phyloP scores from a whole-genome alignment of 1,284 basidiomycete genomes.

The Athelia sp. region DNA sequence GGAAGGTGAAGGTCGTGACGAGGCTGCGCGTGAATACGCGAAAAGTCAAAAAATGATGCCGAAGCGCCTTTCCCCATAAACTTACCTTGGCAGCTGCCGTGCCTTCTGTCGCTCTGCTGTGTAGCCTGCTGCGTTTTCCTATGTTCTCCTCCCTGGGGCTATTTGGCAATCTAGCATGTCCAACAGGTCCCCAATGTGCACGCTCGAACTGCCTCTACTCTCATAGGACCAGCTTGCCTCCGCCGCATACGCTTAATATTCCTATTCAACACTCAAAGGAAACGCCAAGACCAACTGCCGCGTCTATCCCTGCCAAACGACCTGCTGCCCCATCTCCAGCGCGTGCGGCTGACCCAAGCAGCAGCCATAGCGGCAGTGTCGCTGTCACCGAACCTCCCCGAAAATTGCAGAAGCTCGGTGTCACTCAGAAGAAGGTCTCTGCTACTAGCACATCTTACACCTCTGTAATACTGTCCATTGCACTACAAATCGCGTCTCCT shows the following conservation, averaged over 20 bases:
- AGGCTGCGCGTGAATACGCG: no score
- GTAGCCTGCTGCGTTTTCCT: background rate
- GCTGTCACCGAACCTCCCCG: conserved; percentile 44
- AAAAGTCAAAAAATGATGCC: no score
- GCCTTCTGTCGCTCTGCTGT: no score
- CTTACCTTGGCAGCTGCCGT: no score
- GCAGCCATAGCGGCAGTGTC: background rate
- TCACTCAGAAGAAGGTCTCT: conserved; percentile 33
- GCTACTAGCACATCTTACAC: conserved; percentile 34
- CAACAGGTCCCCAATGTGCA: conserved; percentile 43
- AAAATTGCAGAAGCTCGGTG: conserved; percentile 53
- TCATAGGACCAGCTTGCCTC: conserved; percentile 39
- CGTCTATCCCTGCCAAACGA: conserved; percentile 16
- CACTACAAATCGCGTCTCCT: background rate
- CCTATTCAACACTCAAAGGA: conserved; percentile 28
- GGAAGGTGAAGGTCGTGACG: no score
- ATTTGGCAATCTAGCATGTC: conserved; percentile 62
- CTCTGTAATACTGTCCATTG: conserved; percentile 24
- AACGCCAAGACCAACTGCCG: background rate
- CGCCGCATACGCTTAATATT: conserved; percentile 31
- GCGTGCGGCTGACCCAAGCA: background rate
- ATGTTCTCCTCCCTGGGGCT: conserved; percentile 68
- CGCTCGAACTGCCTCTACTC: conserved; percentile 61
- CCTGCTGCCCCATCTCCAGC: conserved; percentile 5
- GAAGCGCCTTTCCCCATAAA: no score